Evolutionary conservation across 129 eudicot species (phyloP), one percentile per base, ranked within the genome.

Genomic region (Lonicera japonica): DNA sequence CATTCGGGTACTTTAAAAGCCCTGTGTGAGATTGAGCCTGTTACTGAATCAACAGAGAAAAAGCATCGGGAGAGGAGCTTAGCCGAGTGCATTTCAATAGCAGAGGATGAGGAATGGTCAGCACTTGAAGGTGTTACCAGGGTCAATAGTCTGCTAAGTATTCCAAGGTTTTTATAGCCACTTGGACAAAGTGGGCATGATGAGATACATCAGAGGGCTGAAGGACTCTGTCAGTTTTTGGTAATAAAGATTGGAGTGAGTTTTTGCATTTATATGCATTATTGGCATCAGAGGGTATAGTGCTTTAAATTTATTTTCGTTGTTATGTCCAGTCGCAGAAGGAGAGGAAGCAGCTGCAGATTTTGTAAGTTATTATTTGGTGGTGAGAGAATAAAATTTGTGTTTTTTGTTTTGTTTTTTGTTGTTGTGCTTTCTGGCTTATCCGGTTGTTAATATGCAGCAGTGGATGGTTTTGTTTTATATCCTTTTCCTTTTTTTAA

Each of bases 81-180:
- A 48, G 92, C 92, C 0, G 92, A 85, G 78, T 85, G 85, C 85
- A 80, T 85, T 51, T 75, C 82, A 41, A 85, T 65, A 11, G 52
- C 76, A 13, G 92, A 85, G 58, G 84, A 84, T 3, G 87, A 85
- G 29, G 85, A 78, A 51, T 85, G 95, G 95, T 82, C 95, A 9
- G 95, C 95, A 1, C 83, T 86, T 5, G 95, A 86, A 61, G 95
- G 95, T 21, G 73, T 86, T 58, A 77, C 82, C 12, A 76, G 95
- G 65, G 95, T 82, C 74, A 86, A 86, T 70, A 81, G 92, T 74
- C 75, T 80, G 59, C 56, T 88, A 29, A 78, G 87, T 64, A 59
- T 85, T 57, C 85, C 96, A 5, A 77, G 96, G 75, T 89, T 89
- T 61, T 59, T 82, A 70, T 57, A 56, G 68, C 60, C n/a, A 81